A percentile compares a stretch with the other conserved stretches of the same genome.
Evolutionary conservation across 1,139 yeast species (phyloP).

Genomic region (Debaryomyces fabryi): DNA sequence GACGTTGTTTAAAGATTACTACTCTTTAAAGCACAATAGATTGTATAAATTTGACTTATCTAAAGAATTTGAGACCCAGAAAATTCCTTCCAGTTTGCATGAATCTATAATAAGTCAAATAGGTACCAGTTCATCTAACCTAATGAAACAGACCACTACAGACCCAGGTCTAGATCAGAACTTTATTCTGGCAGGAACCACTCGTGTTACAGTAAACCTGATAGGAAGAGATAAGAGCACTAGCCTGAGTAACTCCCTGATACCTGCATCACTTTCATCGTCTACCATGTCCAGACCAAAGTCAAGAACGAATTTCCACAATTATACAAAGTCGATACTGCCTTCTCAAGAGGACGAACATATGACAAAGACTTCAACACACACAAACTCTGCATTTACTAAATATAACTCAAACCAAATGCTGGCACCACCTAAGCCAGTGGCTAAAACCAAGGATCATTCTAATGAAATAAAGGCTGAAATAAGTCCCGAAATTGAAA

Average conservation of each 20-base stretch:
- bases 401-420: background rate
- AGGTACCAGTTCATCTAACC: constrained; percentile 16
- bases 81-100: constrained; percentile 33
- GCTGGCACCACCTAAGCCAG: background rate
- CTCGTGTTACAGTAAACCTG: constrained; percentile 10
- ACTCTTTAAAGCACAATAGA: constrained; percentile 30
- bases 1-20: constrained; percentile 30
- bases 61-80: constrained; percentile 45
- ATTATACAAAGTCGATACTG: constrained; percentile 4
- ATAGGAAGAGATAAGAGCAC: background rate
- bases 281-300: constrained; percentile 3
- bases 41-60: constrained; percentile 48
- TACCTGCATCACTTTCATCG: background rate
- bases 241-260: background rate
- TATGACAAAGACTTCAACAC: background rate
- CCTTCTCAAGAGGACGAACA: background rate
- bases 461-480: background rate
- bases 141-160: background rate
- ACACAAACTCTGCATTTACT: background rate
- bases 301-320: constrained; percentile 6
- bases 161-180: background rate
- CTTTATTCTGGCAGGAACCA: constrained; percentile 12
- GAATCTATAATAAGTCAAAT: constrained; percentile 34
- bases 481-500: constrained; percentile 16
- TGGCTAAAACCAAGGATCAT: background rate